Base-by-base conservation (phyloP, 208 protist genomes). In the Wallacemonas collosoma region DNA sequence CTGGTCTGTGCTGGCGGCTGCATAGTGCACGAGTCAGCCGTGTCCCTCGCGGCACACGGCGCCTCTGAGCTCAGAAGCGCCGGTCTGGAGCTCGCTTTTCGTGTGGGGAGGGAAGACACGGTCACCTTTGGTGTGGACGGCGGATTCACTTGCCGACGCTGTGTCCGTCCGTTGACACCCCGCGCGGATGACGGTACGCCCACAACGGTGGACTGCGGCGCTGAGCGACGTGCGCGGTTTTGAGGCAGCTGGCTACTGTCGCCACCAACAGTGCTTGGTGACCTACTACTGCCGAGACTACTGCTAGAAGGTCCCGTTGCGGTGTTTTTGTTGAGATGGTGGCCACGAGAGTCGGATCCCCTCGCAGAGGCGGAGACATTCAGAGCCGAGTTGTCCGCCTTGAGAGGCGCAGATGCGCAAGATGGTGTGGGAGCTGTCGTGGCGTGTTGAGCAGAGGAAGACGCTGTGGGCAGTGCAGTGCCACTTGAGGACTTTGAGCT, bases 131-230 rank as follows among this genome's bases (percentile, higher is more conserved):
- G 17, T 17, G 53, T 57, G 5, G 53, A 57, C 14, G 53, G 53
- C 8, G 53, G 53, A 35, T 17, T 57, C 26, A 8, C 5, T n/a
- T 17, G 53, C 26, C 14, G 14, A 6, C 53, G 53, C 53, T 6
- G 9, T 15, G 53, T 17, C 11, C 48, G 48, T 53, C 5, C 53
- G 9, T 36, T 57, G 9, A 5, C 17, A n/a, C 53, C 53, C 14
- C 53, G 53, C 17, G 53, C 53, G 36, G 41, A 48, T 12, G 45
- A 87, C 48, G 67, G 82, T 8, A 87, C 77, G 41, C 17, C 56
- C 15, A 58, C 17, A n/a, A 38, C 26, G 14, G 54, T 8, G 14
- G 17, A 1, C 9, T 8, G 14, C 14, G 17, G 54, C 26, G 54
- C 35, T 17, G 9, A 5, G 14, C 35, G 36, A 38, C 57, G 9